Evolutionary conservation across 192 early-diverging fungal species (phyloP), one percentile per base, ranked within the genome.

Genomic region (Anaeromyces robustus): DNA sequence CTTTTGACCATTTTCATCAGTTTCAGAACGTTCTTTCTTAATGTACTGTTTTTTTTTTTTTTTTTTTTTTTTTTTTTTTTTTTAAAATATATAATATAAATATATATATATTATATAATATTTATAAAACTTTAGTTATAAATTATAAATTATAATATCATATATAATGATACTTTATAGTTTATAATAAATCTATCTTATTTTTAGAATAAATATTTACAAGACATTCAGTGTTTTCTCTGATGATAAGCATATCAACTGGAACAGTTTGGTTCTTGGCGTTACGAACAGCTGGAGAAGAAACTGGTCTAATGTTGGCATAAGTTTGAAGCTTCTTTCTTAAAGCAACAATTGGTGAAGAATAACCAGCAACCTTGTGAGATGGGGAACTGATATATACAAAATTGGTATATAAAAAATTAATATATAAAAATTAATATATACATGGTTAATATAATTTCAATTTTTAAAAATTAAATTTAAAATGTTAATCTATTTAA

Each of bases 221-320:
- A 86, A 99, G 88, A 82, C 96, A 99, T 85, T 98, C 97, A 18
- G 96, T 98, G 90, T 99, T 98, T 82, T 99, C 97, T 85, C 96
- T 92, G 82, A 99, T 93, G 82, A 99, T 97, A 80, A 99, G 86
- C 94, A 99, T 97, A 85, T 99, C 96, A 79, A 97, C 91, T 30
- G 89, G 90, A 79, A 92, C 94, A 79, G 92, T 90, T 80, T 83
- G 85, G 83, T 78, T 89, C 14, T 32, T 31, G n/a, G 78, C 78
- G 4, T 89, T 86, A 26, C 91, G 92, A 17, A 95, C 93, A 30
- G 78, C 80, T 18, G 90, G 89, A 34, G 30, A 80, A 31, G 37
- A 34, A 5, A 98, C 96, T 17, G 97, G 97, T 30, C 97, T 92
- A 30, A 99, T 95, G 81, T 99, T 99, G 78, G 96, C 97, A 81